A percentile compares a stretch with the other conserved stretches of the same genome.
phyloP scores from a whole-genome alignment of 139 green algal genomes.

The Coelastrella sp. region DNA sequence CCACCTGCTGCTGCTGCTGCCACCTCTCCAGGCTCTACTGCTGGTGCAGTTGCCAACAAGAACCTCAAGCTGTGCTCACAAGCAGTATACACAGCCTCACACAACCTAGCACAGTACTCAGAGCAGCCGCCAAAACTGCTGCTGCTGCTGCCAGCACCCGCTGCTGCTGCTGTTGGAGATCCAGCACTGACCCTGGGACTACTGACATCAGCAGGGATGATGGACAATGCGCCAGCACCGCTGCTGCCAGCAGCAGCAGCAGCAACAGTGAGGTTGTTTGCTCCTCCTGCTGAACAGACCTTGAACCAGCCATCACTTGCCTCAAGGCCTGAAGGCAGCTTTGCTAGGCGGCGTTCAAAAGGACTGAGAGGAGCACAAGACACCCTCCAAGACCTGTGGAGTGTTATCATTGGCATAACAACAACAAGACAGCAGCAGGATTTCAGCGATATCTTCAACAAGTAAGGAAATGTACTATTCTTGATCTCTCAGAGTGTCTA shows the following conservation, averaged over 20 bases:
- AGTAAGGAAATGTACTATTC: too few species aligned
- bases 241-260: background rate
- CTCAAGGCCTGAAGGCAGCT: slow-evolving; percentile 14
- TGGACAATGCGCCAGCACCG: background rate
- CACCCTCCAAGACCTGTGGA: slow-evolving; percentile 18
- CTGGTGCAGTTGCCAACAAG: slow-evolving; percentile 21
- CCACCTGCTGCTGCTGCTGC: slow-evolving; percentile 14
- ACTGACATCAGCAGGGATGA: background rate
- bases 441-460: background rate
- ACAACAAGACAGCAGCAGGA: background rate
- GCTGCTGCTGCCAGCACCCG: background rate
- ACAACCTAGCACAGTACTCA: slow-evolving; percentile 33
- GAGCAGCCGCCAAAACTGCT: background rate
- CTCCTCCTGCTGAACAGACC: slow-evolving; percentile 23
- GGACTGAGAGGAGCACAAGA: slow-evolving; percentile 1
- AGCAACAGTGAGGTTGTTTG: background rate
- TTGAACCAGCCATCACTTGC: slow-evolving; percentile 40
- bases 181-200: background rate
- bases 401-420: background rate
- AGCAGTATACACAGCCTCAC: slow-evolving; percentile 34
- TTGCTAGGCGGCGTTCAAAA: slow-evolving; percentile 37
- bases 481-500: too few species aligned
- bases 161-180: background rate
- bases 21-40: slow-evolving; percentile 18
- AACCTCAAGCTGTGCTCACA: slow-evolving; percentile 9